These are phyloP conservation scores for Acanthamoeba castellanii DNA, from an alignment of 208 protist genomes.

Conservation along the genomic window DNA sequence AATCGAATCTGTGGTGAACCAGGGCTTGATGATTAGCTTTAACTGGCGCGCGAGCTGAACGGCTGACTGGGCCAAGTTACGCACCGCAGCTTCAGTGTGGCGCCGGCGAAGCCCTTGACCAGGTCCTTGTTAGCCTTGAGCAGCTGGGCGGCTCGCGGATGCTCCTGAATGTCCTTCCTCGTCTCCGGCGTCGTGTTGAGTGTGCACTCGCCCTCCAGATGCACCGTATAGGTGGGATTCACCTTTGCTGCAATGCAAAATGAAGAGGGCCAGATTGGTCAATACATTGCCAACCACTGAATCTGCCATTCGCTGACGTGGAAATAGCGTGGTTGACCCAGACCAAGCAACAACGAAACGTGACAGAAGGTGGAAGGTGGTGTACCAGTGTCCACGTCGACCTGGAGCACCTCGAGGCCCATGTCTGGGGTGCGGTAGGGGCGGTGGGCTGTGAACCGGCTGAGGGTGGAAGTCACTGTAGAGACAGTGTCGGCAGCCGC, in stretches of 20 bases:
- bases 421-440: conserved; percentile 42
- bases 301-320: not conserved
- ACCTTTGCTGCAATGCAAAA: conserved; percentile 29
- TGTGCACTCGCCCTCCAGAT: conserved; percentile 11
- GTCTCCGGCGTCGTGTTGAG: conserved; percentile 7
- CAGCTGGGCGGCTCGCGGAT: not conserved
- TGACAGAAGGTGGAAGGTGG: not conserved
- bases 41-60: not conserved
- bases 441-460: not conserved
- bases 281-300: not conserved
- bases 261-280: not conserved
- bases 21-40: not conserved
- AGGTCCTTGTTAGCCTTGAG: conserved; percentile 42
- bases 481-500: not conserved
- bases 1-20: conserved; percentile 35
- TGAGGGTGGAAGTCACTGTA: not conserved
- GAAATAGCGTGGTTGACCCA: not conserved
- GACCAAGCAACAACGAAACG: not conserved
- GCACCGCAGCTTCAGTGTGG: conserved; percentile 29
- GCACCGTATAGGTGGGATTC: conserved; percentile 62
- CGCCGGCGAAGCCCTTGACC: conserved; percentile 1
- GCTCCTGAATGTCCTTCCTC: conserved; percentile 18
- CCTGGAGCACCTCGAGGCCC: conserved; percentile 49
- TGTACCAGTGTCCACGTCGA: not conserved
- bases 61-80: not conserved